phyloP scores from a whole-genome alignment of 2,329 filamentous ascomycete species.

The Scytalidium sp. region DNA sequence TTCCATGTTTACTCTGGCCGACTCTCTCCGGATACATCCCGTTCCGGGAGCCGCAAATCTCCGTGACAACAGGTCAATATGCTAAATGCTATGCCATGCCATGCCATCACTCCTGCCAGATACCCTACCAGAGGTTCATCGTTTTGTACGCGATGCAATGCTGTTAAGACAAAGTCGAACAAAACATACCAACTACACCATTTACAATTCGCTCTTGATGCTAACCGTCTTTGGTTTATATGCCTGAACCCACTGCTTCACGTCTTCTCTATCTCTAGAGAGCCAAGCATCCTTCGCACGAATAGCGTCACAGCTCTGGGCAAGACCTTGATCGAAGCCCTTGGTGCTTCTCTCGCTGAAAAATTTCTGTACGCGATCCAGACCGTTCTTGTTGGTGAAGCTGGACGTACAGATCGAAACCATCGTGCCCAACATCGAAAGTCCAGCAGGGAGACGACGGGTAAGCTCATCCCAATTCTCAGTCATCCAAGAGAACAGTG shows the following conservation, averaged over 20 bases:
- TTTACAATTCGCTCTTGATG: conserved; percentile 28
- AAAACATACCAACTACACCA: not conserved
- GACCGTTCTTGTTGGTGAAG: conserved; percentile 75
- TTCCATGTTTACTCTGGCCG: too few species aligned
- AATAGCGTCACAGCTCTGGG: conserved; percentile 85
- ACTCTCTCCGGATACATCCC: too few species aligned
- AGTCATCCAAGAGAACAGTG: conserved; percentile 80
- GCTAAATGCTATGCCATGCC: conserved; percentile 46
- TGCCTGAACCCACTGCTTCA: conserved; percentile 67
- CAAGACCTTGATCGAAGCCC: conserved; percentile 81
- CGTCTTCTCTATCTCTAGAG: conserved; percentile 71
- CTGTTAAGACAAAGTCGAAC: conserved; percentile 1
- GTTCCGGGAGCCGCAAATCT: too few species aligned
- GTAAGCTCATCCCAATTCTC: conserved; percentile 84
- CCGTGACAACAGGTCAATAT: not conserved
- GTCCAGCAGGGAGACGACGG: conserved; percentile 78
- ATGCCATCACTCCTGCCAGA: conserved; percentile 70
- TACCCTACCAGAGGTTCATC: conserved; percentile 57
- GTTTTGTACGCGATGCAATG: not conserved
- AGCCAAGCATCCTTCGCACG: conserved; percentile 83
- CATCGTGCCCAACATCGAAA: conserved; percentile 81
- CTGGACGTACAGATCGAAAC: conserved; percentile 79
- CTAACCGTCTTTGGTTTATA: conserved; percentile 39
- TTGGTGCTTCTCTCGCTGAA: conserved; percentile 81
- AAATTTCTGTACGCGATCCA: conserved; percentile 74